A percentile compares a stretch with the other conserved stretches of the same genome.
Evolutionary conservation across 495 filamentous ascomycete genomes (phyloP).

Genomic region (Rhypophila decipiens): DNA sequence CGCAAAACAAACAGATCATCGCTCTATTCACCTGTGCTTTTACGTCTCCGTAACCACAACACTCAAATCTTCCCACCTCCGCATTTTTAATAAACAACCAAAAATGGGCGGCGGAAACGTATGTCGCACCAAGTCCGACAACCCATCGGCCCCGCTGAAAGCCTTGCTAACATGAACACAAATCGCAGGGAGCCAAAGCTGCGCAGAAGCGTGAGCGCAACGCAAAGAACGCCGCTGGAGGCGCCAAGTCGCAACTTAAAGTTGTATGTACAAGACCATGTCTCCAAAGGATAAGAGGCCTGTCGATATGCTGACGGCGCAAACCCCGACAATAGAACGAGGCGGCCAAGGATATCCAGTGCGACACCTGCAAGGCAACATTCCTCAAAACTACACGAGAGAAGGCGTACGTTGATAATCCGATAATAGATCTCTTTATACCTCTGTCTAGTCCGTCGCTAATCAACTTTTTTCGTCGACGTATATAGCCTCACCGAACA

Average conservation of each 20-base stretch:
- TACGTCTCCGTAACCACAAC: no score
- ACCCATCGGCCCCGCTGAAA: no score
- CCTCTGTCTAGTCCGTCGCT: background rate
- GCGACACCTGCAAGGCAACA: slow-evolving; percentile 49
- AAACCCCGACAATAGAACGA: slow-evolving; percentile 43
- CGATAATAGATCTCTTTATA: slow-evolving; percentile 1
- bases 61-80: no score
- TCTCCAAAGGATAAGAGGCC: background rate
- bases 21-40: no score
- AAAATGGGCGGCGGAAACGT: slow-evolving; percentile 50
- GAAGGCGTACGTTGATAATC: slow-evolving; percentile 36
- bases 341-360: slow-evolving; percentile 51
- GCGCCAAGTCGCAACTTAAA: slow-evolving; percentile 51
- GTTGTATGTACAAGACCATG: slow-evolving; percentile 26
- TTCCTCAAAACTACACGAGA: slow-evolving; percentile 52
- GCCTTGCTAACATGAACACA: background rate
- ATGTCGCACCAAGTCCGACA: no score
- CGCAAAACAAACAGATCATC: no score
- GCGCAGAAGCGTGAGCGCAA: slow-evolving; percentile 53
- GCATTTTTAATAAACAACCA: slow-evolving; percentile 8
- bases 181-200: slow-evolving; percentile 48
- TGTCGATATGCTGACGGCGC: no score
- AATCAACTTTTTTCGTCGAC: background rate
- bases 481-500: slow-evolving; percentile 42
- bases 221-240: slow-evolving; percentile 35